phyloP scores from a whole-genome alignment of 345 rosid genomes.

The Euphorbia peplus region DNA sequence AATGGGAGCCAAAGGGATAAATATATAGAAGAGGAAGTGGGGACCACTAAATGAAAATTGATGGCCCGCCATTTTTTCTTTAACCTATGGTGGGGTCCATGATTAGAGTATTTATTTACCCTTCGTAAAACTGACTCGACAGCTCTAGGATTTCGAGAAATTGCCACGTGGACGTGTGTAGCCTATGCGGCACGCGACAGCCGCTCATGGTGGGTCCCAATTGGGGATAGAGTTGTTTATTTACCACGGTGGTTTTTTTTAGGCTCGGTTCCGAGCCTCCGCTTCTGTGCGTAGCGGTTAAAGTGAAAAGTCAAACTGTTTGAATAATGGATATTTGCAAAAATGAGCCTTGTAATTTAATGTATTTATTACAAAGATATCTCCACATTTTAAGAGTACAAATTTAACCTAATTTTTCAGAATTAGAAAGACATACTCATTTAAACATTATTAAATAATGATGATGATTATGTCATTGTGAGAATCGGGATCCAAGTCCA shows the following conservation, averaged over 20 bases:
- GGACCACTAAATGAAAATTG: neutral
- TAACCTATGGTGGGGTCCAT: neutral
- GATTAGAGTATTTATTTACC: no score
- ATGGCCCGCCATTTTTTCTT: neutral
- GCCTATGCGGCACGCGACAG: slow-evolving; percentile 58
- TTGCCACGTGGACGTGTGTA: slow-evolving; percentile 36
- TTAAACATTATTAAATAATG: no score
- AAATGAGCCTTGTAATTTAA: no score
- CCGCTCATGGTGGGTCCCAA: slow-evolving; percentile 52
- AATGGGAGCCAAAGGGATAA: neutral
- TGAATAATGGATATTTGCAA: no score
- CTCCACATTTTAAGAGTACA: no score
- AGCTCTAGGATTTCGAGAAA: slow-evolving; percentile 16
- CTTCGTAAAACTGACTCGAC: slow-evolving; percentile 12
- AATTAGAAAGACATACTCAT: no score
- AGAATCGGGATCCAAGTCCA: no score
- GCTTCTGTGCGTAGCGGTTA: neutral
- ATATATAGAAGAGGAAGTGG: slow-evolving; percentile 26
- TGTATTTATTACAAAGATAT: no score
- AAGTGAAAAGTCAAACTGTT: neutral
- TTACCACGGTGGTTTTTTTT: neutral
- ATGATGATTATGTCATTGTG: no score
- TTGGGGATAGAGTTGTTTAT: neutral
- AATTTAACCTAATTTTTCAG: no score
- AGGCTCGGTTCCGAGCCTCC: slow-evolving; percentile 52